A percentile compares a stretch with the other conserved stretches of the same genome.
Conservation (phyloP, 179 eudicot genomes). For the Amaranthus tricolor region DNA sequence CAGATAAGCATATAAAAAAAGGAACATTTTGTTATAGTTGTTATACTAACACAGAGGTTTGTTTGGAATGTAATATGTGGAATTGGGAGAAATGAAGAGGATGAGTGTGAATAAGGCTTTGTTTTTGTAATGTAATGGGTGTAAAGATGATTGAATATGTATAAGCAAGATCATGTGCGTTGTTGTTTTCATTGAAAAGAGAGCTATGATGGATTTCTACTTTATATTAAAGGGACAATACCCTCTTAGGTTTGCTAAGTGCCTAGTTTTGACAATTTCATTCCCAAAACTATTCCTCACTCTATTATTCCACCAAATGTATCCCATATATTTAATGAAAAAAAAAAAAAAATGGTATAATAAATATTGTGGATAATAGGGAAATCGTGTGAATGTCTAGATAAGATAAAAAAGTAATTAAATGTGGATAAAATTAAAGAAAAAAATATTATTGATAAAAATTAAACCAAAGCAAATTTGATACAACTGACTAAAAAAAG, state of each 20-base stretch:
- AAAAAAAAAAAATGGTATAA: too few relatives aligned
- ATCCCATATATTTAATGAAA: too few relatives aligned
- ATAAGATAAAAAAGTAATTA: too few relatives aligned
- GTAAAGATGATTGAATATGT: conserved; percentile 29
- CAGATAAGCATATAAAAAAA: too few relatives aligned
- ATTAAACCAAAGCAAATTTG: too few relatives aligned
- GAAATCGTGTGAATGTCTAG: too few relatives aligned
- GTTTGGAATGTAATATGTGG: conserved; percentile 2
- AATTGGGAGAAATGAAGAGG: neutral
- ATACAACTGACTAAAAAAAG: too few relatives aligned
- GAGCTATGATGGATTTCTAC: conserved; percentile 9
- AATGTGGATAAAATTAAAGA: too few relatives aligned
- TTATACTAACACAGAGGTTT: neutral
- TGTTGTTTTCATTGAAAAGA: conserved; percentile 51
- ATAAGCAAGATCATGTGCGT: conserved; percentile 55
- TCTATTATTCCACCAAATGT: too few relatives aligned
- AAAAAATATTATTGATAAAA: too few relatives aligned
- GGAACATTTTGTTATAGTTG: too few relatives aligned
- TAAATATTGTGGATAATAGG: too few relatives aligned
- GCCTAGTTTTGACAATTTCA: neutral
- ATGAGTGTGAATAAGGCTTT: neutral
- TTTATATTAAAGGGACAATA: conserved; percentile 4
- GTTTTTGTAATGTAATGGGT: neutral
- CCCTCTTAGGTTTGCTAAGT: conserved; percentile 1
- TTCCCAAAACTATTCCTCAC: neutral